A percentile compares a stretch with the other conserved stretches of the same genome.
These are phyloP conservation scores for Flaveria ramosissima DNA, from an alignment of 129 eudicot species.

Conservation along the genomic window DNA sequence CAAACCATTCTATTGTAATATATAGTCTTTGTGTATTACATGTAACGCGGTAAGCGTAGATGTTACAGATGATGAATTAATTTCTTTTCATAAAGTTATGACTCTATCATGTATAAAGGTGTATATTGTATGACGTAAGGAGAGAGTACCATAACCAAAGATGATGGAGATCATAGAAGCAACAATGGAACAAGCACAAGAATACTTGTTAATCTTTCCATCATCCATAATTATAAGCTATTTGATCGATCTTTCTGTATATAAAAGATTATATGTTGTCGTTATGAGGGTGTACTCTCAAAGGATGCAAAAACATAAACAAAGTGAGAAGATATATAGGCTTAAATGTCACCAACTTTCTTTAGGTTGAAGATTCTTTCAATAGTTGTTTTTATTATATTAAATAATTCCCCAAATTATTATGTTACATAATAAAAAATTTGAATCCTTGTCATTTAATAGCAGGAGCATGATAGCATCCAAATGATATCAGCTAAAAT, in stretches of 20 bases:
- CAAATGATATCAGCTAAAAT: no score
- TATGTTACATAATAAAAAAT: neutral
- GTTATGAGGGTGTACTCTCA: neutral
- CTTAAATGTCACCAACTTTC: neutral
- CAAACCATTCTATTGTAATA: no score
- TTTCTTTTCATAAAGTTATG: neutral
- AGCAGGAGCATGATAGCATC: no score
- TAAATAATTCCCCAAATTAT: neutral
- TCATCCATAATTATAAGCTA: neutral
- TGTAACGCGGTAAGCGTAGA: no score
- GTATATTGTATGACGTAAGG: neutral
- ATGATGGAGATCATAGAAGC: slow-evolving; percentile 86
- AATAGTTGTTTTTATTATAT: neutral
- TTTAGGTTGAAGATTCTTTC: neutral
- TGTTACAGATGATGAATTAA: no score
- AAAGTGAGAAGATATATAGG: neutral
- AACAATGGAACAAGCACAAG: slow-evolving; percentile 68
- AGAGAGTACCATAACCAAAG: slow-evolving; percentile 69
- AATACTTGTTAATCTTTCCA: slow-evolving; percentile 57
- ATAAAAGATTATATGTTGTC: no score
- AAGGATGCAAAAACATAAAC: neutral
- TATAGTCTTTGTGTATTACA: no score
- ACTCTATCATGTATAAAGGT: neutral
- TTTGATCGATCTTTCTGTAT: neutral
- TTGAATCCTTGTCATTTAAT: no score